Evolutionary conservation across 495 filamentous ascomycete genomes (phyloP).

Genomic region (Pseudoneurospora amorphoporcata): DNA sequence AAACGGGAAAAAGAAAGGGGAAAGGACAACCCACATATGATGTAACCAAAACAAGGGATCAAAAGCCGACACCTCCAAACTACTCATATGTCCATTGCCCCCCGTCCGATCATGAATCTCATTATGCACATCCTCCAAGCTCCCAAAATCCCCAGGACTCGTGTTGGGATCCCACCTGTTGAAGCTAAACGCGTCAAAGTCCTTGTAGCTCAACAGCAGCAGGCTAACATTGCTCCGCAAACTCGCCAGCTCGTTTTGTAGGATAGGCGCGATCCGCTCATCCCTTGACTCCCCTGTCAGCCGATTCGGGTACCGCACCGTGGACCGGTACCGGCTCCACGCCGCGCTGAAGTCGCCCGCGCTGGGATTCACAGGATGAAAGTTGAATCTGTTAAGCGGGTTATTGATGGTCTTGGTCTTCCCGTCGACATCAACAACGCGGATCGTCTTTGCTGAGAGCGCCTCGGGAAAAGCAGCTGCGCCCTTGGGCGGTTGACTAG

Average conservation of each 20-base stretch:
- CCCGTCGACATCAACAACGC: slow-evolving; percentile 28
- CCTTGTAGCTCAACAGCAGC: slow-evolving; percentile 46
- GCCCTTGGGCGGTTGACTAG: slow-evolving; percentile 20
- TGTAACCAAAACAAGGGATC: slow-evolving; percentile 69
- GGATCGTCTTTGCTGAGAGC: slow-evolving; percentile 25
- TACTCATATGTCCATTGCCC: slow-evolving; percentile 51
- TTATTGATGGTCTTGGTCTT: slow-evolving; percentile 21
- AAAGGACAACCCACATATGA: slow-evolving; percentile 29
- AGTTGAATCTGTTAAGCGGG: slow-evolving; percentile 28
- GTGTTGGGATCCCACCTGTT: slow-evolving; percentile 37
- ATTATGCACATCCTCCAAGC: slow-evolving; percentile 55
- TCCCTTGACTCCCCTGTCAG: slow-evolving; percentile 17
- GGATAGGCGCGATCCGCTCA: slow-evolving; percentile 34
- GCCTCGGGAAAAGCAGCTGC: slow-evolving; percentile 18
- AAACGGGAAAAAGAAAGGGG: too few species aligned
- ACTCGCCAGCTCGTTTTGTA: slow-evolving; percentile 33
- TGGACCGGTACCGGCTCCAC: slow-evolving; percentile 16
- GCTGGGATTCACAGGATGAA: slow-evolving; percentile 18
- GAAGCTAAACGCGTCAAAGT: slow-evolving; percentile 48
- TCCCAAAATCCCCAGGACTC: slow-evolving; percentile 35
- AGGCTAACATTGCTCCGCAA: slow-evolving; percentile 37
- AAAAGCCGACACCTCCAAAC: slow-evolving; percentile 53
- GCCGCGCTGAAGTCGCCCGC: slow-evolving; percentile 12
- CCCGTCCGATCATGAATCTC: slow-evolving; percentile 48
- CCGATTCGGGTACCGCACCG: slow-evolving; percentile 16